A percentile compares a stretch with the other conserved stretches of the same genome.
These are phyloP conservation scores for Aspergillus mulundensis DNA, from an alignment of 495 filamentous ascomycete genomes.

Conservation along the genomic window DNA sequence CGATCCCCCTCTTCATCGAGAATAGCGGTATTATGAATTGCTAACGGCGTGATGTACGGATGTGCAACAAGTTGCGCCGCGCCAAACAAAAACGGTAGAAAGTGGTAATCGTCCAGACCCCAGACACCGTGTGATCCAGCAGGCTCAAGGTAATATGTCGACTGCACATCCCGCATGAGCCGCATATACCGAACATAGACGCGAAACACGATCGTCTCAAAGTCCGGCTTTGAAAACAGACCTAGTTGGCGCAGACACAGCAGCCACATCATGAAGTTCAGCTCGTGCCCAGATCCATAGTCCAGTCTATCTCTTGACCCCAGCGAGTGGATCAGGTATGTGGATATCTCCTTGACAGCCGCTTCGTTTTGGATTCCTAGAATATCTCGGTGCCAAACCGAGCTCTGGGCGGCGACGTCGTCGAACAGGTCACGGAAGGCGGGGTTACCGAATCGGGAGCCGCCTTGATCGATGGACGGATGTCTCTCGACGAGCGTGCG, in stretches of 20 bases:
- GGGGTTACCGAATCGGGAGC: slow-evolving; percentile 92
- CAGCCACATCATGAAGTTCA: slow-evolving; percentile 94
- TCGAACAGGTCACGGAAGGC: slow-evolving; percentile 82
- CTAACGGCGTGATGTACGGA: slow-evolving; percentile 77
- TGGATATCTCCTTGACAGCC: slow-evolving; percentile 64
- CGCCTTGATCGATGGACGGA: slow-evolving; percentile 78
- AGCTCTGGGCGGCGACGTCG: slow-evolving; percentile 52
- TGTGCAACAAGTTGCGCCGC: slow-evolving; percentile 88
- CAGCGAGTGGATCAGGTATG: slow-evolving; percentile 78
- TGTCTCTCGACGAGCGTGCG: slow-evolving; percentile 57
- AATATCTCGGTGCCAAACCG: slow-evolving; percentile 37
- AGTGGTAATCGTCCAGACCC: slow-evolving; percentile 96
- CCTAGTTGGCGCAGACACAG: slow-evolving; percentile 82
- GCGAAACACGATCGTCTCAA: slow-evolving; percentile 65
- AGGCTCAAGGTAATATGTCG: slow-evolving; percentile 92
- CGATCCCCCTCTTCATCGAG: slow-evolving; percentile 81
- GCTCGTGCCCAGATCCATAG: slow-evolving; percentile 94
- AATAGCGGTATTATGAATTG: slow-evolving; percentile 79
- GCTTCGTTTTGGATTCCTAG: slow-evolving; percentile 50
- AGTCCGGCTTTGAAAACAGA: slow-evolving; percentile 59
- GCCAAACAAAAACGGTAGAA: slow-evolving; percentile 94
- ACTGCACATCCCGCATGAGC: slow-evolving; percentile 78
- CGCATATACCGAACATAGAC: slow-evolving; percentile 78
- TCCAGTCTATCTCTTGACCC: slow-evolving; percentile 88
- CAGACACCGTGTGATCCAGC: slow-evolving; percentile 94